Evolutionary conservation across 768 basidiomycete genomes (phyloP).

Genomic region (Suillus brevipes): DNA sequence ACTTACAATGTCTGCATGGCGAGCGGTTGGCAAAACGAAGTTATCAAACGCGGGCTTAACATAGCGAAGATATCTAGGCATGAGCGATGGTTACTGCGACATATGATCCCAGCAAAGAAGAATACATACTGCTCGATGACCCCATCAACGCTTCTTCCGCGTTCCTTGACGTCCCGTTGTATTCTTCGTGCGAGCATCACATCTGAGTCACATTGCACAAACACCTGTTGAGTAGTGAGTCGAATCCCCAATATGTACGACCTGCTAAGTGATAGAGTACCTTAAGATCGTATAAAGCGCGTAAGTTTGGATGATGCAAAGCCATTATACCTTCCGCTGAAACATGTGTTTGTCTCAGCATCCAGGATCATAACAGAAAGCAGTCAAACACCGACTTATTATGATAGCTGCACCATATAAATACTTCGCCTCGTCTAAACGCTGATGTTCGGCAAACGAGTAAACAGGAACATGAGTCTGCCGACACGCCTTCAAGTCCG

Average conservation of each 20-base stretch:
- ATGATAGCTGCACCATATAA: constrained; percentile 92
- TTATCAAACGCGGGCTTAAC: constrained; percentile 96
- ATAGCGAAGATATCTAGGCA: constrained; percentile 78
- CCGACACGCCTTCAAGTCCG: constrained; percentile 80
- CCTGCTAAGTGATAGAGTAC: constrained; percentile 36
- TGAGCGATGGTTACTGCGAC: background rate
- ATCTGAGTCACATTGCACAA: constrained; percentile 93
- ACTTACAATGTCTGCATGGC: too few species aligned
- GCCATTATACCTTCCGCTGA: constrained; percentile 91
- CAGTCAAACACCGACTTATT: constrained; percentile 53
- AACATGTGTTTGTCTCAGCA: background rate
- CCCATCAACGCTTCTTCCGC: constrained; percentile 82
- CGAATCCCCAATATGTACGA: background rate
- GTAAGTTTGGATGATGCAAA: constrained; percentile 73
- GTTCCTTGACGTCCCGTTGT: constrained; percentile 81
- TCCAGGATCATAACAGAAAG: background rate
- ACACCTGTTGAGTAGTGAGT: constrained; percentile 49
- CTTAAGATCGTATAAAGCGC: constrained; percentile 90
- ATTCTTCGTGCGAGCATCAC: constrained; percentile 96
- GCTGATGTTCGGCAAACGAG: constrained; percentile 89
- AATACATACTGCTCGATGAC: constrained; percentile 79
- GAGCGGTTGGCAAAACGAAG: constrained; percentile 86
- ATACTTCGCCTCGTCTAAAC: constrained; percentile 77
- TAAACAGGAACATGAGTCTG: constrained; percentile 92
- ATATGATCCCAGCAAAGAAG: background rate